These are phyloP conservation scores for Pseudocercospora pini-densiflorae DNA, from an alignment of 2,329 filamentous ascomycete genomes.

Conservation along the genomic window DNA sequence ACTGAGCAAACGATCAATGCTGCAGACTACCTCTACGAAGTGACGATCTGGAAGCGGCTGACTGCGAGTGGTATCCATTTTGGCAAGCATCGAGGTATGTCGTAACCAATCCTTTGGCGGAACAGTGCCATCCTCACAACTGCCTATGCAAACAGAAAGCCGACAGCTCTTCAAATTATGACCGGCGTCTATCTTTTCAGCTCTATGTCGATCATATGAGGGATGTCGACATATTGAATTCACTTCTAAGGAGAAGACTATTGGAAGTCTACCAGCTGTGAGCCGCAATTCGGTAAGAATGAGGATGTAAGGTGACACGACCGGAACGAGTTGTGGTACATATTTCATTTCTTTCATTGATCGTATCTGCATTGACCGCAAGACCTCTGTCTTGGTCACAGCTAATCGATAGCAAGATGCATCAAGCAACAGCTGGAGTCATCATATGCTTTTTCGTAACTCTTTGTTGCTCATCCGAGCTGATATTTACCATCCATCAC, in stretches of 20 bases:
- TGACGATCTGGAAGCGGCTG: neutral
- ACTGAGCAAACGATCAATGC: no score
- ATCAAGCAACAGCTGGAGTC: neutral
- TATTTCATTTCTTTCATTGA: neutral
- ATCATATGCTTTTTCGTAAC: neutral
- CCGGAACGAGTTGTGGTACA: neutral
- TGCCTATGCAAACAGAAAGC: no score
- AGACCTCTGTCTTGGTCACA: neutral
- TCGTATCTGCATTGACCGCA: neutral
- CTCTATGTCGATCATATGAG: no score
- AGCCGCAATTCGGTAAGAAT: neutral
- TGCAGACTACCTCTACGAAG: no score
- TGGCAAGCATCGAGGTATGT: no score
- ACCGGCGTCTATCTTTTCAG: no score
- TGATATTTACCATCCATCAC: slow-evolving; percentile 23
- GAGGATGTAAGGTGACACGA: neutral
- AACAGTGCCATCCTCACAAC: no score
- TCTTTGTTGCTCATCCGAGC: neutral
- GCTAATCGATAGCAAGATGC: neutral
- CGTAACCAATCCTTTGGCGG: no score
- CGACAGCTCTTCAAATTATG: no score
- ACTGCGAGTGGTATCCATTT: neutral
- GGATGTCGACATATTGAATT: no score
- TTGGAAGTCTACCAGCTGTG: neutral
- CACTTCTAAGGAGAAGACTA: no score